A percentile compares a stretch with the other conserved stretches of the same genome.
These are phyloP conservation scores for Annulohypoxylon bovei DNA, from an alignment of 495 filamentous ascomycete genomes.

Conservation along the genomic window DNA sequence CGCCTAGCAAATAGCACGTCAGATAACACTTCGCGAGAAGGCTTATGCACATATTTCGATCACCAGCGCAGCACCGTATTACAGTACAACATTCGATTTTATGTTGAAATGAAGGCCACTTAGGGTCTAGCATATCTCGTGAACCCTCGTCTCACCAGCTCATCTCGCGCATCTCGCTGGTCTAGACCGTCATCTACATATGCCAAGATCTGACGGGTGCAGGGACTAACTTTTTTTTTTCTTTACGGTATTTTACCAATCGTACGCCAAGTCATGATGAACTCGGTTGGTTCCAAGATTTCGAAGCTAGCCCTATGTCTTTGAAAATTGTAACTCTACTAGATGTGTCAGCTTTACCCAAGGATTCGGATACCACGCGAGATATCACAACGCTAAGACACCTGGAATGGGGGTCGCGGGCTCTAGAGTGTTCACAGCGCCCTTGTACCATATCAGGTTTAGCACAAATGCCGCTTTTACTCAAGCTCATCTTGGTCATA, in stretches of 20 bases:
- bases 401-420: background rate
- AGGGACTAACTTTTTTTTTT: background rate
- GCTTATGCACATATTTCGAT: conserved; percentile 1
- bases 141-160: background rate
- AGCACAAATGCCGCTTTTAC: no score
- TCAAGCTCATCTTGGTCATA: no score
- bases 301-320: conserved; percentile 7
- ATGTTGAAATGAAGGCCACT: background rate
- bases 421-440: background rate
- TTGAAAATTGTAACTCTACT: conserved; percentile 3
- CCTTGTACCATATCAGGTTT: background rate
- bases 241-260: background rate
- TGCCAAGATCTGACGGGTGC: conserved; percentile 22
- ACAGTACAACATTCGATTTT: conserved; percentile 5
- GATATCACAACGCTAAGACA: background rate
- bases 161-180: background rate
- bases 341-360: conserved; percentile 11
- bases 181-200: conserved; percentile 19
- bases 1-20: background rate
- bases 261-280: background rate
- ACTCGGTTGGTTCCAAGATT: background rate
- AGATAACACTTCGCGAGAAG: background rate
- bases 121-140: conserved; percentile 1
- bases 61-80: conserved; percentile 11
- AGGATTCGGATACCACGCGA: conserved; percentile 14